Conservation (phyloP, 352 stramenopile genomes). For the Globisporangium okanoganense region DNA sequence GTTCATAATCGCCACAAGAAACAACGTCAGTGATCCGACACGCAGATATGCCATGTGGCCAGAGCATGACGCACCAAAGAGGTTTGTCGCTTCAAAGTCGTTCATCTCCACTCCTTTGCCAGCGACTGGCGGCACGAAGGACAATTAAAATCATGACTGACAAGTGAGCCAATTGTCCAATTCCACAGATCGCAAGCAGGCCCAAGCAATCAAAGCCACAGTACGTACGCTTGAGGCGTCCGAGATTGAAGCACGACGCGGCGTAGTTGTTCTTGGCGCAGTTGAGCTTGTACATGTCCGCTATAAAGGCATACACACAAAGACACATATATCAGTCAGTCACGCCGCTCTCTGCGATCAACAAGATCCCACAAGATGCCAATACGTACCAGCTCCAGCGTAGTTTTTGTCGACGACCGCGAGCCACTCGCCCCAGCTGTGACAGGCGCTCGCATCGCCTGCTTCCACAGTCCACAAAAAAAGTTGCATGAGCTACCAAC, state of each 20-base stretch:
- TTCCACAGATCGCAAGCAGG: not conserved
- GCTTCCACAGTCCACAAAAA: not conserved
- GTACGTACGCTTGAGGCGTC: constrained; percentile 65
- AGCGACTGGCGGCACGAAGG: constrained; percentile 39
- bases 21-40: not conserved
- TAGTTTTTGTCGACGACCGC: constrained; percentile 88
- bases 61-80: constrained; percentile 46
- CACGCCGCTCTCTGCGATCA: not conserved
- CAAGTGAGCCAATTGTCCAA: not conserved
- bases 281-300: constrained; percentile 78
- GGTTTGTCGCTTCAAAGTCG: constrained; percentile 57
- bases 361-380: not conserved
- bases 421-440: constrained; percentile 86
- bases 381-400: constrained; percentile 43
- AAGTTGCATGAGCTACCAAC: not conserved
- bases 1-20: not conserved
- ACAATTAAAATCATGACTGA: not conserved
- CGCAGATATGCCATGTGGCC: not conserved
- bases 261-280: constrained; percentile 78
- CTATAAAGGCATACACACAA: constrained; percentile 19
- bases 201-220: not conserved
- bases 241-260: constrained; percentile 86
- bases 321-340: not conserved
- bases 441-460: constrained; percentile 79
- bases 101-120: constrained; percentile 73